Base-by-base conservation (phyloP, 306 rosid species). In the Gleditsia sinensis region DNA sequence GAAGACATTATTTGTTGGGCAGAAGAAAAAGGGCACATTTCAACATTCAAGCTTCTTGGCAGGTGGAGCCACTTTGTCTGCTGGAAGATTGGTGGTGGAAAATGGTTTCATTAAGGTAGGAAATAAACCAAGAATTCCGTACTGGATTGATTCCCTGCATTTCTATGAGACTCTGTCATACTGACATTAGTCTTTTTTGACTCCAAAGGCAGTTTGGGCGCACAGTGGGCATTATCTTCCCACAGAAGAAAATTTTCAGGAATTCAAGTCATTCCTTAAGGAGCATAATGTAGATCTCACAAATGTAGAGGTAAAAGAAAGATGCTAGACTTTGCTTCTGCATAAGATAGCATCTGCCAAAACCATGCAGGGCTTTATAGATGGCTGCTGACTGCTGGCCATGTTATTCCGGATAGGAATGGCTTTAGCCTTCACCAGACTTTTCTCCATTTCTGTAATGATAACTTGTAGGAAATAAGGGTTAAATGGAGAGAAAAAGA, bases 41-140 rank as follows among this genome's bases (percentile, higher is more conserved):
- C 98, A 93, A 71, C 98, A 93, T 84, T 93, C 98, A 43, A 93
- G 98, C 49, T 93, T 93, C 86, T 81, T 93, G 83, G 97, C 98
- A 34, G 98, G 98, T 1, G 98, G 97, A 65, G 97, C 98, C 13
- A 85, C 97, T 14, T 82, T 90, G 69, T 89, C 96, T 16, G 98
- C 92, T 3, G 98, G 98, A 49, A 84, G 96, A 83, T 83, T 93
- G 69, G 86, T 83, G 28, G 87, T 80, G 42, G 97, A 91, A 67
- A 42, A 81, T 40, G 98, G 97, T 32, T 54, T 87, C 75, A 83
- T 93, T n/a, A 93, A 91, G 97, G 98, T 91, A 16, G 65, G 37
- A 32, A 27, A 51, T 28, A 7, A 30, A 25, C 45, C 3, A 21
- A 32, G 9, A 69, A 57, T 61, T 48, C 19, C 20, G 17, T 10